Base-by-base conservation (phyloP, 116 monocot species). In the Dioscorea cayenensis region DNA sequence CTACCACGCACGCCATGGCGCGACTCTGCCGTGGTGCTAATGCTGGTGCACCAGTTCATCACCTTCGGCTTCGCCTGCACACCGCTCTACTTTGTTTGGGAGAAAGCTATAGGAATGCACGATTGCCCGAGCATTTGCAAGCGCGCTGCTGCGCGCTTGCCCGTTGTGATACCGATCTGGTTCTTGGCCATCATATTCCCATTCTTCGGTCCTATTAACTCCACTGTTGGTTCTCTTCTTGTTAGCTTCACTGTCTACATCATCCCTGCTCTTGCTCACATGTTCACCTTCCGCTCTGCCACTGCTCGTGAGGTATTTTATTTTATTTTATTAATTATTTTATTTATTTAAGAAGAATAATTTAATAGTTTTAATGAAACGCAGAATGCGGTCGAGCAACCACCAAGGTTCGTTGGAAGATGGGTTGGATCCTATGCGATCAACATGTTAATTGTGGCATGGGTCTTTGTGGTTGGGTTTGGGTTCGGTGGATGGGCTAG, bases 51-150 rank as follows among this genome's bases (percentile, higher is more conserved):
- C 80, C 94, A 94, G 77, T 90, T 94, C 84, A 94, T 94, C 76
- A 94, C 94, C 18, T 94, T 94, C 79, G 94, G 94, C 6, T 94
- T 94, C 76, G 94, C 94, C 0, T 90, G 94, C 82, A 94, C 94
- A 25, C 94, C 94, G 48, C 86, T 91, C 37, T 95, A 95, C 80
- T 91, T 95, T 61, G 95, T 95, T 7, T 95, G 95, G 95, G 95
- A 95, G 79, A 95, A 95, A 80, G 38, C 70, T 60, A 78, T 92
- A 21, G 92, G 92, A 36, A 70, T 92, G 23, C 92, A 92, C 76
- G 81, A 88, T n/a, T 86, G 89, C 71, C 79, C 73, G 28, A 88
- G 88, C 76, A 38, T 88, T 7, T 86, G 75, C 79, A 85, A 80
- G 77, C 76, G 82, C 14, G 92, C 92, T 1, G 82, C 84, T 3